phyloP scores from a whole-genome alignment of 306 rosid species.

The Cucumis melo region DNA sequence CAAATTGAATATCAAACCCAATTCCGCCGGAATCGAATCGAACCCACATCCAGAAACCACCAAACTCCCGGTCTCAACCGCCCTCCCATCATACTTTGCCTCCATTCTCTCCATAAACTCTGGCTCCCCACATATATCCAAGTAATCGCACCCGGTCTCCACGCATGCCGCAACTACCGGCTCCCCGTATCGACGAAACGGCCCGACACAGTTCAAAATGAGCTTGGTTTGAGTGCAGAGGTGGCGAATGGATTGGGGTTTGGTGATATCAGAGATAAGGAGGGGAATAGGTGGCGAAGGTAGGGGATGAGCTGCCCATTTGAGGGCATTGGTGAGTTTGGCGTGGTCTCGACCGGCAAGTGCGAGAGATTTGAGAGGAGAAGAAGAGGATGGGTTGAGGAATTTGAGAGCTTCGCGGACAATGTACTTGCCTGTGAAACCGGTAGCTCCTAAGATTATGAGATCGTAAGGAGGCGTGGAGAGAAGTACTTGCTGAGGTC shows the following conservation, averaged over 20 bases:
- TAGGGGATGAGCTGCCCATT: constrained; percentile 52
- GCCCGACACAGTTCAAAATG: no score
- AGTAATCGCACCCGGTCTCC: no score
- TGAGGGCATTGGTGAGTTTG: constrained; percentile 42
- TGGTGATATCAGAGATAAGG: no score
- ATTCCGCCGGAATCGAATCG: constrained; percentile 72
- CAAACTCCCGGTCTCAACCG: constrained; percentile 16
- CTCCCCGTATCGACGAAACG: no score
- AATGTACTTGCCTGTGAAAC: constrained; percentile 79
- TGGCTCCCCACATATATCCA: no score
- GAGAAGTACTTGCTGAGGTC: no score
- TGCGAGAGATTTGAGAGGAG: constrained; percentile 51
- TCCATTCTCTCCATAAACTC: no score
- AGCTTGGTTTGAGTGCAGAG: no score
- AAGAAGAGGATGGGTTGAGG: constrained; percentile 21
- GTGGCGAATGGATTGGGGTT: no score
- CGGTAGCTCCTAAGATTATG: constrained; percentile 71
- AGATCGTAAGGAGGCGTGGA: constrained; percentile 27
- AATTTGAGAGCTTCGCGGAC: constrained; percentile 61
- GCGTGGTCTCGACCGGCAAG: constrained; percentile 64
- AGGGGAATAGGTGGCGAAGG: constrained; percentile 34
- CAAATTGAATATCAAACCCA: constrained; percentile 58
- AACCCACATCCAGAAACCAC: constrained; percentile 80
- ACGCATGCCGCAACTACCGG: no score
- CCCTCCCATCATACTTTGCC: no score